Base-by-base conservation (phyloP, 441 rosid species). In the Sinapis alba region DNA sequence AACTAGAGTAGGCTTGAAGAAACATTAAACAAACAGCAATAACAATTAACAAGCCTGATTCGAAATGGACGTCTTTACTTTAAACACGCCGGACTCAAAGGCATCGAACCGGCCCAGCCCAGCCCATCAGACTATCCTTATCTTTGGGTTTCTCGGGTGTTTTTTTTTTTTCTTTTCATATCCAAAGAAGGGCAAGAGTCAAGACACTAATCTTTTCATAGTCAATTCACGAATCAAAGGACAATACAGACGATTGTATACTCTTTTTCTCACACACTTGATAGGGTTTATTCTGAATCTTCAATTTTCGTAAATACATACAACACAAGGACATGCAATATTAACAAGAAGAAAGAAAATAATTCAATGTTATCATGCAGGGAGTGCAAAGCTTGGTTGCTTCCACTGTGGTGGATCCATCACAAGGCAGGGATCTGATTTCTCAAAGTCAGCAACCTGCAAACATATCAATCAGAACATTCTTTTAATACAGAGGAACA, bases 391-490 rank as follows among this genome's bases (percentile, higher is more conserved):
- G 34, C 83, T 80, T 0, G 69, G 61, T 58, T 80, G 80, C 56
- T 34, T 51, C 83, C 83, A 80, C 15, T 87, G 89, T 12, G 94
- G 93, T 23, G 85, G 83, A 87, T 95, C 99, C 84, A 92, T 72
- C 80, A 95, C 96, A 1, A 76, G 47, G 74, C 99, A 80, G 2
- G 80, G 83, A 74, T 95, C 98, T 45, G 91, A 76, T 80, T 95
- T 95, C 84, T 92, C 89, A 36, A 87, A 95, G 76, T 89, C 84
- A 47, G 96, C 97, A 77, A 95, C 90, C 99, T 95, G 68, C 23
- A 80, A 6, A 13, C 62, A 41, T 56, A 80, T 13, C 65, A 69
- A 79, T 26, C 23, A 62, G 1, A 63, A 27, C 32, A 8, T 20
- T 18, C 3, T 43, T 45, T 64, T 11, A 19, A 34, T 21, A 51